A percentile compares a stretch with the other conserved stretches of the same genome.
Evolutionary conservation across 768 basidiomycete genomes (phyloP).

Genomic region (Termitomyces eurrhizus): DNA sequence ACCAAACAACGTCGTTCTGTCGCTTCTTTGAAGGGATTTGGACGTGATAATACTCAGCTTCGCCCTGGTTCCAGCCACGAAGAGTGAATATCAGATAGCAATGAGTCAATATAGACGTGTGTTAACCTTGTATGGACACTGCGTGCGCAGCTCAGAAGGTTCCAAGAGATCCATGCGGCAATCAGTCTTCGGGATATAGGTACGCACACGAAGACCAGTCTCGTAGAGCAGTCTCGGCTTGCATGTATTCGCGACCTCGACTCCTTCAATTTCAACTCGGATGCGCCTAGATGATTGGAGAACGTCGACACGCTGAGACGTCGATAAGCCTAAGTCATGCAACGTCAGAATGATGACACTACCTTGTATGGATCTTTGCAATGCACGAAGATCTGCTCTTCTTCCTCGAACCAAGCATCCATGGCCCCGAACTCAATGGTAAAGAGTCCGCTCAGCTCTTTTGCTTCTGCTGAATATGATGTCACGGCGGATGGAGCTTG

Average conservation of each 20-base stretch:
- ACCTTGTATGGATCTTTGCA: slow-evolving; percentile 73
- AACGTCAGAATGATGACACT: background rate
- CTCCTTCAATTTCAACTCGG: slow-evolving; percentile 55
- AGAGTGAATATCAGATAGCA: background rate
- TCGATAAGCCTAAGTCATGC: background rate
- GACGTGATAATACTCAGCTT: slow-evolving; percentile 55
- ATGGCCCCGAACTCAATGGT: slow-evolving; percentile 45
- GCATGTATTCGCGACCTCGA: slow-evolving; percentile 56
- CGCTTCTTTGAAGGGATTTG: slow-evolving; percentile 39
- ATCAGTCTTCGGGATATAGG: slow-evolving; percentile 59
- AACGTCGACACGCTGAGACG: slow-evolving; percentile 54
- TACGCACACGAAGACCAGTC: slow-evolving; percentile 51
- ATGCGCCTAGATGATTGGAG: slow-evolving; percentile 58
- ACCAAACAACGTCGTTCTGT: slow-evolving; percentile 56
- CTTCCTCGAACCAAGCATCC: slow-evolving; percentile 70
- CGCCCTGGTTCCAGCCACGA: slow-evolving; percentile 37
- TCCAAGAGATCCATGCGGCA: slow-evolving; percentile 46
- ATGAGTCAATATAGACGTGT: background rate
- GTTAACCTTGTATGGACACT: slow-evolving; percentile 63
- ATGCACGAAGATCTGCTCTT: slow-evolving; percentile 56
- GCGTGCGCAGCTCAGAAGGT: slow-evolving; percentile 41
- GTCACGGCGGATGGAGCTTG: slow-evolving; percentile 37
- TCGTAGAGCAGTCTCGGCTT: slow-evolving; percentile 55
- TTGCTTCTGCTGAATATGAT: slow-evolving; percentile 22
- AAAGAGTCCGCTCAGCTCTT: slow-evolving; percentile 40